Evolutionary conservation across 768 basidiomycete species (phyloP).

Genomic region (Phlegmacium glaucopus): DNA sequence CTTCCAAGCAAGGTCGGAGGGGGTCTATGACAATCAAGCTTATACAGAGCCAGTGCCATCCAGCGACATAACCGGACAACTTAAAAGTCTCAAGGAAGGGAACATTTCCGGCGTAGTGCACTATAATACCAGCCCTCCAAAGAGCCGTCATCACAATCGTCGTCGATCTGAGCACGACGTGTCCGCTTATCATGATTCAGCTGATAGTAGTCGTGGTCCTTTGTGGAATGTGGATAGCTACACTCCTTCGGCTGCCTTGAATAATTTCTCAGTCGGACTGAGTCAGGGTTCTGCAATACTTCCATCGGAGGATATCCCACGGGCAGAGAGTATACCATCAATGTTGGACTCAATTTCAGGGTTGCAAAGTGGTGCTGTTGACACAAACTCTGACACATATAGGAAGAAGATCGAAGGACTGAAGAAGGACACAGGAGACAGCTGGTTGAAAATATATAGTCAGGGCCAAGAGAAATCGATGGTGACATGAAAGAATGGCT

Average conservation of each 20-base stretch:
- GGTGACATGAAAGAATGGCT: too few species aligned
- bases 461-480: conserved; percentile 20
- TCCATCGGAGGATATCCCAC: too few species aligned
- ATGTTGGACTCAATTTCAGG: conserved; percentile 49
- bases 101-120: not conserved
- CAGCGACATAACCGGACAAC: not conserved
- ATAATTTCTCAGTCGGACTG: too few species aligned
- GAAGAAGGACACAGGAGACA: conserved; percentile 85
- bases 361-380: conserved; percentile 18
- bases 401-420: conserved; percentile 77
- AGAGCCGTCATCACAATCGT: conserved; percentile 42
- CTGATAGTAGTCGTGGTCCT: too few species aligned
- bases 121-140: conserved; percentile 1
- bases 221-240: too few species aligned
- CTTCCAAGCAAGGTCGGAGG: conserved; percentile 30
- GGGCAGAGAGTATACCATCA: conserved; percentile 13
- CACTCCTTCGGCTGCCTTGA: too few species aligned
- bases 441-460: conserved; percentile 83
- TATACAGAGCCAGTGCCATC: conserved; percentile 6
- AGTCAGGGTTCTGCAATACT: too few species aligned
- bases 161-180: conserved; percentile 45
- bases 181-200: conserved; percentile 7
- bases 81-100: too few species aligned
- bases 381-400: conserved; percentile 64
- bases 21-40: conserved; percentile 10